Percentiles rank a stretch among this genome's conserved stretches.
These are phyloP conservation scores for Chytridium lagenaria DNA, from an alignment of 371 early-diverging fungal genomes.

Conservation along the genomic window DNA sequence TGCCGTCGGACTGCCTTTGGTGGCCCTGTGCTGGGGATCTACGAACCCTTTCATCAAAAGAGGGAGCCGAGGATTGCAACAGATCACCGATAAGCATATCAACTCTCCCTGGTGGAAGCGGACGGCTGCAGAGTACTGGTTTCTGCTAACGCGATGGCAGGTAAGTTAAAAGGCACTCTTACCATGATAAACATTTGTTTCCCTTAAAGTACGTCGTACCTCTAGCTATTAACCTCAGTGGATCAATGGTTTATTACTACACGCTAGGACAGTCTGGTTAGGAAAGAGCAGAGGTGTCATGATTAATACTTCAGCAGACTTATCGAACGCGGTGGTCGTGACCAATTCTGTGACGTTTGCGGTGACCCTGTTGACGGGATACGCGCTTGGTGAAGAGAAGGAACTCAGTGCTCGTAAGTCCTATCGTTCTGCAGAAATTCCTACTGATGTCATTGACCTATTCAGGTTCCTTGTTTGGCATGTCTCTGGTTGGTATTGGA, in stretches of 20 bases:
- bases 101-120: slow-evolving; percentile 59
- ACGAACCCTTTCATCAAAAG: slow-evolving; percentile 93
- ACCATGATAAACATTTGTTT: too few species aligned
- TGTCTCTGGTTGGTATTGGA: too few species aligned
- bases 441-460: too few species aligned
- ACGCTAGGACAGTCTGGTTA: slow-evolving; percentile 79
- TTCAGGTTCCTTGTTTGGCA: too few species aligned
- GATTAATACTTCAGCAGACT: slow-evolving; percentile 71
- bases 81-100: slow-evolving; percentile 58
- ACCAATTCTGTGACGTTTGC: slow-evolving; percentile 89
- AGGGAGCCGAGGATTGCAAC: slow-evolving; percentile 81
- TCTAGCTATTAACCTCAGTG: slow-evolving; percentile 83
- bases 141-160: slow-evolving; percentile 86
- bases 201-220: slow-evolving; percentile 84
- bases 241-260: slow-evolving; percentile 89
- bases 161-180: too few species aligned
- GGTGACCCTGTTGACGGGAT: slow-evolving; percentile 81
- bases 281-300: slow-evolving; percentile 64
- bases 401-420: slow-evolving; percentile 45
- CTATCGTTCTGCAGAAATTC: not conserved
- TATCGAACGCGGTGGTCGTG: slow-evolving; percentile 92
- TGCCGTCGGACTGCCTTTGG: slow-evolving; percentile 61
- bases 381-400: slow-evolving; percentile 77
- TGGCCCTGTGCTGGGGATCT: slow-evolving; percentile 92
- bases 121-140: slow-evolving; percentile 72